phyloP scores from a whole-genome alignment of 805 yeast genomes.

The Novakomyces olei region DNA sequence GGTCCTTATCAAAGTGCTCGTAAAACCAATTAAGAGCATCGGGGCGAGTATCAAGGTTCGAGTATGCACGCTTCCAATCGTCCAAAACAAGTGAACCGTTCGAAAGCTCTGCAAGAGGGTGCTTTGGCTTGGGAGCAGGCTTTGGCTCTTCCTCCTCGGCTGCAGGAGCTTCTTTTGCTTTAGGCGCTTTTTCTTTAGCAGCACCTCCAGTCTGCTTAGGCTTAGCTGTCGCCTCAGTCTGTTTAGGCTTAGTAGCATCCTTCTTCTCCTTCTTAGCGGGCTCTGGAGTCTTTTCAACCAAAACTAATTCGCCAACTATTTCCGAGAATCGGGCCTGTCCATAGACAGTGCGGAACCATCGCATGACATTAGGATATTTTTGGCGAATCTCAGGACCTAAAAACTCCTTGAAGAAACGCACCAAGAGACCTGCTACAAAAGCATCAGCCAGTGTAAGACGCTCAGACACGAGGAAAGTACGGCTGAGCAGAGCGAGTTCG shows the following conservation, averaged over 20 bases:
- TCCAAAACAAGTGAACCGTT: slow-evolving; percentile 46
- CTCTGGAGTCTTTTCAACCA: slow-evolving; percentile 43
- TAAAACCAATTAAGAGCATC: slow-evolving; percentile 95
- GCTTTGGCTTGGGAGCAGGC: slow-evolving; percentile 39
- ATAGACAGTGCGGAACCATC: slow-evolving; percentile 47
- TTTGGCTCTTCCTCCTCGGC: slow-evolving; percentile 22
- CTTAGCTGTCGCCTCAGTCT: slow-evolving; percentile 12
- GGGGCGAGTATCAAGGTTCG: slow-evolving; percentile 91
- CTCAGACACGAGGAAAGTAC: slow-evolving; percentile 56
- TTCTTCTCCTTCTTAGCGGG: slow-evolving; percentile 61
- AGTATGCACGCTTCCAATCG: slow-evolving; percentile 91
- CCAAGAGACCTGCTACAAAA: slow-evolving; percentile 25
- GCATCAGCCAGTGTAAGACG: slow-evolving; percentile 43
- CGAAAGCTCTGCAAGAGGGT: slow-evolving; percentile 68
- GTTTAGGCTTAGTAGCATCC: slow-evolving; percentile 16
- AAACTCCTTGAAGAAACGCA: slow-evolving; percentile 34
- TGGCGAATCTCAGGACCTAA: slow-evolving; percentile 47
- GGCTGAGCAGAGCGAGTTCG: slow-evolving; percentile 15
- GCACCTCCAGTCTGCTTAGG: slow-evolving; percentile 10
- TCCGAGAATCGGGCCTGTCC: slow-evolving; percentile 26
- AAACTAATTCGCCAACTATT: slow-evolving; percentile 29
- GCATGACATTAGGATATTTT: slow-evolving; percentile 35
- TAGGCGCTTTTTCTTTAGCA: slow-evolving; percentile 12
- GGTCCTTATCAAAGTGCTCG: slow-evolving; percentile 77
- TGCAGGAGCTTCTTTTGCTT: slow-evolving; percentile 16